Evolutionary conservation across 371 early-diverging fungal genomes (phyloP).

Genomic region (Rhizopus arrhizus): DNA sequence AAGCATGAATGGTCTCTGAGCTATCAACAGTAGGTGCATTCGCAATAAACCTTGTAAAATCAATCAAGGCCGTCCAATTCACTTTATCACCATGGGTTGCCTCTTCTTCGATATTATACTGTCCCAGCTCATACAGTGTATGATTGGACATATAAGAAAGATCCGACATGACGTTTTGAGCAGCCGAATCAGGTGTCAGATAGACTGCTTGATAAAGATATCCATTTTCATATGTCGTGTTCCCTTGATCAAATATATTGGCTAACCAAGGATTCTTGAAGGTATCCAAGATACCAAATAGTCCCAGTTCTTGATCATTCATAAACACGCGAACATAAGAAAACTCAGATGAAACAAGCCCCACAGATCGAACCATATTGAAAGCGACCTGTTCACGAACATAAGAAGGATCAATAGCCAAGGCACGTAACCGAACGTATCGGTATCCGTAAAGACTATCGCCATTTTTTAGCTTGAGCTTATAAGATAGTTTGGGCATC

Average conservation of each 20-base stretch:
- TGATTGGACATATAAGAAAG: conserved; percentile 24
- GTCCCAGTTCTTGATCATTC: conserved; percentile 36
- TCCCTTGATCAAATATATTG: conserved; percentile 35
- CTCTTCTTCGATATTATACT: conserved; percentile 35
- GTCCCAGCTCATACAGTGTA: conserved; percentile 18
- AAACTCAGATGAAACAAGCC: conserved; percentile 45
- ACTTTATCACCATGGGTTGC: conserved; percentile 4
- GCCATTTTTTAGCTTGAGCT: conserved; percentile 30
- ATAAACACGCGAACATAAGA: conserved; percentile 38
- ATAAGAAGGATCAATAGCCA: conserved; percentile 47
- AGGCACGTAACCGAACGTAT: conserved; percentile 33
- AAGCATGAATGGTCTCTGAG: conserved; percentile 4
- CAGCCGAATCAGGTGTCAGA: neutral
- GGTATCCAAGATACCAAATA: conserved; percentile 38
- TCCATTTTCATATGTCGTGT: conserved; percentile 34
- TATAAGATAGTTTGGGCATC: conserved; percentile 30
- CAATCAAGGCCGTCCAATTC: conserved; percentile 8
- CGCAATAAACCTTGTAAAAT: conserved; percentile 12
- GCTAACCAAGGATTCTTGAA: conserved; percentile 36
- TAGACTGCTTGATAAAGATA: conserved; percentile 33
- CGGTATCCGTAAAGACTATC: conserved; percentile 31
- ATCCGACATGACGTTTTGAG: conserved; percentile 18
- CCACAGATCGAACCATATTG: conserved; percentile 42
- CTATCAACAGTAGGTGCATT: conserved; percentile 1
- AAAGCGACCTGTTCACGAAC: conserved; percentile 54